Percentiles rank a stretch among this genome's conserved stretches.
phyloP scores from a whole-genome alignment of 352 stramenopile genomes.

The Phytopythium aichiense region DNA sequence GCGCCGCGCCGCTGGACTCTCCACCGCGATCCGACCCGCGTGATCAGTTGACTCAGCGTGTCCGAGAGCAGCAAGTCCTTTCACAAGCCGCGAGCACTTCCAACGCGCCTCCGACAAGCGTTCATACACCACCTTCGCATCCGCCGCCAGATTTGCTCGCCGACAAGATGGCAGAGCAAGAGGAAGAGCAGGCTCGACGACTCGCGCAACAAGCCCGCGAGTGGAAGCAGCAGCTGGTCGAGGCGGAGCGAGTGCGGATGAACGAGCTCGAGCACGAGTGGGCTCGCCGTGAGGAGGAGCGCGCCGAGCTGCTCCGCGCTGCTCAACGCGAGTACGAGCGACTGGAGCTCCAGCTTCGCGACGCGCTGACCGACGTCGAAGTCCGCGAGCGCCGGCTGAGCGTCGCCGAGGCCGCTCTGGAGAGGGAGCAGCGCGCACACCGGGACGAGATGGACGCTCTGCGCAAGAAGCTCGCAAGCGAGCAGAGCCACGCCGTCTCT shows the following conservation, averaged over 20 bases:
- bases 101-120: background rate
- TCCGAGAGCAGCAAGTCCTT: background rate
- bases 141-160: background rate
- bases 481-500: slow-evolving; percentile 48
- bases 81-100: background rate
- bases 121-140: background rate
- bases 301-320: slow-evolving; percentile 39
- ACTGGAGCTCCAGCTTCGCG: slow-evolving; percentile 55
- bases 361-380: slow-evolving; percentile 54
- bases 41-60: background rate
- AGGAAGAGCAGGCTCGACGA: slow-evolving; percentile 40
- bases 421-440: slow-evolving; percentile 52
- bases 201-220: slow-evolving; percentile 13
- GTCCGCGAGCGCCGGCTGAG: slow-evolving; percentile 52
- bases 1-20: background rate
- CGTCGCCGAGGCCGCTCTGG: slow-evolving; percentile 40
- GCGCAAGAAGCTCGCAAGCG: slow-evolving; percentile 51
- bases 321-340: slow-evolving; percentile 68
- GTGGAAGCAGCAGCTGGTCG: slow-evolving; percentile 50
- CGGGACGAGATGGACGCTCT: slow-evolving; percentile 55
- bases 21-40: background rate
- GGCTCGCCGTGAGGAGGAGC: slow-evolving; percentile 72
- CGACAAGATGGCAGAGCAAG: slow-evolving; percentile 35
- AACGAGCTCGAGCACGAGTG: slow-evolving; percentile 75
- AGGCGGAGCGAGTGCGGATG: slow-evolving; percentile 63